Evolutionary conservation across 345 rosid genomes (phyloP).

Genomic region (Arabis alpina): DNA sequence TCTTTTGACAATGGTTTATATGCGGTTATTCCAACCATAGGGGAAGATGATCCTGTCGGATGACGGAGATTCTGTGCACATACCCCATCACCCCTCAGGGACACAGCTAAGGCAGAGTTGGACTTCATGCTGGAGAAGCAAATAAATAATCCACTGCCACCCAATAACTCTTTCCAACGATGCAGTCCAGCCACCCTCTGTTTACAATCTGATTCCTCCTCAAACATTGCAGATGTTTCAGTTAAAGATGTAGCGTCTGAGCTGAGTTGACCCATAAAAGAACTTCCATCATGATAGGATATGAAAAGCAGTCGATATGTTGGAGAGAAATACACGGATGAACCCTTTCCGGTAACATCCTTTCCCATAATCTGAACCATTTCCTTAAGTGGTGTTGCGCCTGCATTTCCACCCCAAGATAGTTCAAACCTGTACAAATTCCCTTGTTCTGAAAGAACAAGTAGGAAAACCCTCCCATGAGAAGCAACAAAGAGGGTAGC

Average conservation of each 20-base stretch:
- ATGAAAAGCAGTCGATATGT: constrained; percentile 74
- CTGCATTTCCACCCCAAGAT: constrained; percentile 74
- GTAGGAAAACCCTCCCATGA: constrained; percentile 77
- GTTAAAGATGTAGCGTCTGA: constrained; percentile 65
- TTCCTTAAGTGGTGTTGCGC: constrained; percentile 88
- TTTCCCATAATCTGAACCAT: constrained; percentile 60
- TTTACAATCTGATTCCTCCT: constrained; percentile 80
- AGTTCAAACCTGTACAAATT: constrained; percentile 76
- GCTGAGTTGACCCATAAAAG: constrained; percentile 76
- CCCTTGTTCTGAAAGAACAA: constrained; percentile 90
- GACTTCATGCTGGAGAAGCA: constrained; percentile 80
- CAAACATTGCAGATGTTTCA: constrained; percentile 73
- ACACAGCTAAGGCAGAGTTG: constrained; percentile 74
- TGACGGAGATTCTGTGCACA: constrained; percentile 83
- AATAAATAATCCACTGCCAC: constrained; percentile 77
- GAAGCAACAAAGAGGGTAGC: constrained; percentile 81
- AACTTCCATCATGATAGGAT: constrained; percentile 88
- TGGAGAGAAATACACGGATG: constrained; percentile 81
- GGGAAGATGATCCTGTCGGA: constrained; percentile 76
- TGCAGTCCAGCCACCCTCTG: constrained; percentile 75
- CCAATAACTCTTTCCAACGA: constrained; percentile 87
- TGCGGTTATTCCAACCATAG: constrained; percentile 90
- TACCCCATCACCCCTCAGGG: constrained; percentile 62
- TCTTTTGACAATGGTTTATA: constrained; percentile 94
- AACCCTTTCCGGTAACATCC: constrained; percentile 78